Conservation (phyloP, 169 alveolate genomes). For the Plasmodium gallinaceum region DNA sequence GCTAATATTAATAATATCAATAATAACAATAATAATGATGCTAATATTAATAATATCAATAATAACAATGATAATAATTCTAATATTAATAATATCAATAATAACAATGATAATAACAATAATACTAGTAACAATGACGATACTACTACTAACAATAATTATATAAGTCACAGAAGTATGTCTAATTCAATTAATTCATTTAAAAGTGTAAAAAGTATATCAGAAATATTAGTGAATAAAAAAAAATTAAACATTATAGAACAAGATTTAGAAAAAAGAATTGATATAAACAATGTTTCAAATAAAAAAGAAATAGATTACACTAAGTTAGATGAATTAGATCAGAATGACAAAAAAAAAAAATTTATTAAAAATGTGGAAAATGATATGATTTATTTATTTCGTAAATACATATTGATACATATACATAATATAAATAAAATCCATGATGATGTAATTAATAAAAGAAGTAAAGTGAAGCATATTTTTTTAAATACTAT, state of each 20-base stretch:
- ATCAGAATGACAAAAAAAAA: neutral
- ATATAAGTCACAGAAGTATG: neutral
- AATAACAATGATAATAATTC: neutral
- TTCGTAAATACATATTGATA: conserved; percentile 58
- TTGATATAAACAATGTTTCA: neutral
- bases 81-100: neutral
- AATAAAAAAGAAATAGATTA: neutral
- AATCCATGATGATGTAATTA: conserved; percentile 45
- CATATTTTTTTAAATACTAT: conserved; percentile 62
- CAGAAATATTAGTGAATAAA: neutral
- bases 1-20: neutral
- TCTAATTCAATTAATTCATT: neutral
- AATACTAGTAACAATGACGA: too few species aligned
- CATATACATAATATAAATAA: conserved; percentile 62
- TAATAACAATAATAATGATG: neutral
- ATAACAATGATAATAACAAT: neutral
- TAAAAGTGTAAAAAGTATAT: neutral
- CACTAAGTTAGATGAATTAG: neutral
- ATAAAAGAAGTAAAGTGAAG: conserved; percentile 67
- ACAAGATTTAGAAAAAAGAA: neutral
- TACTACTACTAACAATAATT: too few species aligned
- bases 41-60: neutral
- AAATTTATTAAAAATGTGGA: conserved; percentile 48
- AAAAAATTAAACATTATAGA: neutral
- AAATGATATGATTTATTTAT: conserved; percentile 53